A percentile compares a stretch with the other conserved stretches of the same genome.
phyloP scores from a whole-genome alignment of 805 yeast genomes.

The Candida taoyuanica region DNA sequence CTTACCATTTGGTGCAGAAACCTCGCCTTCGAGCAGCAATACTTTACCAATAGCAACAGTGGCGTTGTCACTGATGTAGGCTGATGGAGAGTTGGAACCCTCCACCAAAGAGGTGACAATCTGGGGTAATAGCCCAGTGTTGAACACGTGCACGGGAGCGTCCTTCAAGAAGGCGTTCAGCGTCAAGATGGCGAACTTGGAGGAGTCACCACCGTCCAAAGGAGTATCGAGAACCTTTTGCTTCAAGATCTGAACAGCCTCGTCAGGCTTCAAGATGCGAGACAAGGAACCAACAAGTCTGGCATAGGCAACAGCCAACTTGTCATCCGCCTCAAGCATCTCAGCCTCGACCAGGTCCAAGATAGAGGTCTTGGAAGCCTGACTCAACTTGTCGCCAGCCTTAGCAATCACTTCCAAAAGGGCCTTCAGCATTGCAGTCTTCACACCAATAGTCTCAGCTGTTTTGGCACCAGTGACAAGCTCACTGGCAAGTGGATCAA shows the following conservation, averaged over 20 bases:
- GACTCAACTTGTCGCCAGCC: slow-evolving; percentile 76
- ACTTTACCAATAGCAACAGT: slow-evolving; percentile 79
- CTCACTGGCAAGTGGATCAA: slow-evolving; percentile 88
- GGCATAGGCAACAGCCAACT: slow-evolving; percentile 71
- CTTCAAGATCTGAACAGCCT: slow-evolving; percentile 55
- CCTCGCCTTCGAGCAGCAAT: slow-evolving; percentile 47
- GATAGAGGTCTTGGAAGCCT: slow-evolving; percentile 62
- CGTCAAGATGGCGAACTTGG: slow-evolving; percentile 64
- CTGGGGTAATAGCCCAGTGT: slow-evolving; percentile 45
- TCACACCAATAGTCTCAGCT: slow-evolving; percentile 64
- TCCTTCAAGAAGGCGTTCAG: slow-evolving; percentile 77
- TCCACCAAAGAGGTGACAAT: slow-evolving; percentile 44
- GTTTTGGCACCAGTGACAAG: slow-evolving; percentile 69
- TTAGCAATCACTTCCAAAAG: slow-evolving; percentile 73
- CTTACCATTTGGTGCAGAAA: slow-evolving; percentile 32
- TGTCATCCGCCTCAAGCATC: slow-evolving; percentile 49
- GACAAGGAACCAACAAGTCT: slow-evolving; percentile 74
- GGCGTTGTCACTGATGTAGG: slow-evolving; percentile 69
- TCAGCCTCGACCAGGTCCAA: slow-evolving; percentile 73
- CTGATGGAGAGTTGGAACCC: slow-evolving; percentile 37
- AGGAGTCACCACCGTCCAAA: slow-evolving; percentile 38
- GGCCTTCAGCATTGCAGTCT: slow-evolving; percentile 81
- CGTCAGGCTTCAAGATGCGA: slow-evolving; percentile 57
- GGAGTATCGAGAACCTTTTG: slow-evolving; percentile 51
- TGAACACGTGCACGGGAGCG: slow-evolving; percentile 61